Evolutionary conservation across 495 filamentous ascomycete species (phyloP), one percentile per base, ranked within the genome.

Genomic region (Hyphodiscus hymeniophilus): DNA sequence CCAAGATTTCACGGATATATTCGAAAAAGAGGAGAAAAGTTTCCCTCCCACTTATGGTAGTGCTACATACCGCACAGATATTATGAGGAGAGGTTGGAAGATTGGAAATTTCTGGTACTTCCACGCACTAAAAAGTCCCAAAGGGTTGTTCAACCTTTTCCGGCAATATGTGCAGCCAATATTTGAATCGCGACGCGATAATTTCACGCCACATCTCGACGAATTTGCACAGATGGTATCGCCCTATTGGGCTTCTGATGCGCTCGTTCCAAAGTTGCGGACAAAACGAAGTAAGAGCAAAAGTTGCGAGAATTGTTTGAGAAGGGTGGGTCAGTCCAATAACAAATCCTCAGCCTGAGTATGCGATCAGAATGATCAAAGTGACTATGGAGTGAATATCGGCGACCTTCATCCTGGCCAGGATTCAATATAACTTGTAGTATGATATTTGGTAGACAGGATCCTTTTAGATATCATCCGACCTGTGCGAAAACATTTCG

Each of bases 41-140:
- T 30, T 49, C n/a, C 12, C 3, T 17, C 16, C 20, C 10, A 26
- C 16, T n/a, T 15, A 48, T 23, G 23, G 28, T 36, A 22, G 13
- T 38, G 7, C 45, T 31, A 22, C 31, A 34, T 36, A 23, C 13
- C 38, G 38, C 7, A 34, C 45, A 39, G 11, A 42, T 33, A 48
- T 42, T 20, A 54, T 58, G 46, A 50, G 38, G 32, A 50, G 30
- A 15, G 51, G 51, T 39, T 50, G 47, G 51, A 34, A 45, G 28
- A 40, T 30, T 36, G 40, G 50, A 18, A 48, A 40, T 21, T 52
- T 47, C 31, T 52, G 42, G 42, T 52, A 52, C 31, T 52, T 52
- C 22, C 31, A 42, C 17, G 51, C 51, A 3, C 41, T 55, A 24
- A 22, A 50, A 2, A 50, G 38, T 42, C 34, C 34, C 4, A 50